These are phyloP conservation scores for Tolypocladium amazonense DNA, from an alignment of 2,329 filamentous ascomycete species.

Conservation along the genomic window DNA sequence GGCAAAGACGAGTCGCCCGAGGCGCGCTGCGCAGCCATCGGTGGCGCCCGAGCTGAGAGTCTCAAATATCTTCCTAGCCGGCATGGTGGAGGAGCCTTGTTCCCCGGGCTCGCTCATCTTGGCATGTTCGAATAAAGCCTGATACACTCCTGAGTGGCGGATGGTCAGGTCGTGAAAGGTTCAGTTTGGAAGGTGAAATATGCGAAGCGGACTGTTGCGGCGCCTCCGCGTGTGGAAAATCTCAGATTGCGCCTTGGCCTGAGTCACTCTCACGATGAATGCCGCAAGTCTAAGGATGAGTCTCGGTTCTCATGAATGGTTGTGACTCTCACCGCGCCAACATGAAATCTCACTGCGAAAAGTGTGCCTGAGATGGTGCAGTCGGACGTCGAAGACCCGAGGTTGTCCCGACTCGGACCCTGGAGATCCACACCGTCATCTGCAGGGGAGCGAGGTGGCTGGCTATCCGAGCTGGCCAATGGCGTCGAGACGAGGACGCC, in stretches of 20 bases:
- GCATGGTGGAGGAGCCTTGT: constrained; percentile 11
- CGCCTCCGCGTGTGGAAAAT: background rate
- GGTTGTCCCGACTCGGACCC: background rate
- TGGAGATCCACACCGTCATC: background rate
- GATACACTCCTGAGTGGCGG: background rate
- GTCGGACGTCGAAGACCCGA: too few species aligned
- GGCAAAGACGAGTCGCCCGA: constrained; percentile 55
- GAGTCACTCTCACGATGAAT: background rate
- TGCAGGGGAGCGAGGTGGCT: background rate
- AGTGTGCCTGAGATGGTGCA: background rate
- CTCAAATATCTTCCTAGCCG: constrained; percentile 27
- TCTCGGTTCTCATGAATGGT: background rate
- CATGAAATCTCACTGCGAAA: background rate
- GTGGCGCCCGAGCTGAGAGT: constrained; percentile 30
- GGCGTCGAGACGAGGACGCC: background rate
- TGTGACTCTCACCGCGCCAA: background rate
- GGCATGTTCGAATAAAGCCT: constrained; percentile 5
- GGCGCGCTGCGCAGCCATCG: constrained; percentile 41
- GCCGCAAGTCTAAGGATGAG: background rate
- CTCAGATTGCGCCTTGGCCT: background rate
- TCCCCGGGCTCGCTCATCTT: constrained; percentile 17
- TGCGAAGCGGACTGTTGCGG: background rate
- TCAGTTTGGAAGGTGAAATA: background rate
- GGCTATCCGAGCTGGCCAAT: background rate
- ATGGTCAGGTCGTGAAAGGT: background rate